Percentiles rank a stretch among this genome's conserved stretches.
Conservation (phyloP, 73 alveolate species). For the Paramecium tetraurelia region DNA sequence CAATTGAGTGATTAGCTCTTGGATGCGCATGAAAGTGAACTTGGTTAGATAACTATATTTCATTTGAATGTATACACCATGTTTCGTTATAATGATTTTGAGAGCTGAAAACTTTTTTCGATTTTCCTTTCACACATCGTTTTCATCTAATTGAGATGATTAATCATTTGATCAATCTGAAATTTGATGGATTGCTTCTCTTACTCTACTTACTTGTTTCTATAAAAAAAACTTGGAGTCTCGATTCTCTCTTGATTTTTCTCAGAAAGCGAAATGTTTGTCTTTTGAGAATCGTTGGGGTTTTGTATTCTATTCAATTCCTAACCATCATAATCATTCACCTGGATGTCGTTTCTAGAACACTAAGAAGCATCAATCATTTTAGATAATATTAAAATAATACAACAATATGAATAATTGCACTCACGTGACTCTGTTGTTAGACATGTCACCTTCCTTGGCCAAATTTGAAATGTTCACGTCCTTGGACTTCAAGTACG, state of each 20-base stretch:
- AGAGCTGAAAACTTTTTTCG: neutral
- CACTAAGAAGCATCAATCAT: neutral
- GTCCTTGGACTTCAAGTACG: neutral
- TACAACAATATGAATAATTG: neutral
- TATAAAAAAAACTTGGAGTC: neutral
- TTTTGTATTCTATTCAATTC: neutral
- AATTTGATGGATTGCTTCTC: neutral
- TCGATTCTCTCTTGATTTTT: neutral
- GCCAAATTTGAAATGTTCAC: neutral
- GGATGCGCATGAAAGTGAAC: neutral
- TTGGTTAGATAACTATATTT: neutral
- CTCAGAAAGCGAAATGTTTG: neutral
- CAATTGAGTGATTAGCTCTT: neutral
- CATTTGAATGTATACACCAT: neutral
- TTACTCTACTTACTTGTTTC: neutral
- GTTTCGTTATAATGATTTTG: neutral
- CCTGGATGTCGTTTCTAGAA: neutral
- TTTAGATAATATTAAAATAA: neutral
- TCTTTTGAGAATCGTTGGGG: neutral
- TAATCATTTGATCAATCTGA: neutral
- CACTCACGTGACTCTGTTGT: neutral
- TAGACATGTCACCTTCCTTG: slow-evolving; percentile 19
- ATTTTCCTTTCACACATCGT: neutral
- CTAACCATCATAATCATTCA: neutral
- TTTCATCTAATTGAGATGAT: neutral